Evolutionary conservation across 2,329 filamentous ascomycete genomes (phyloP).

Genomic region (Talaromyces amestolkiae): DNA sequence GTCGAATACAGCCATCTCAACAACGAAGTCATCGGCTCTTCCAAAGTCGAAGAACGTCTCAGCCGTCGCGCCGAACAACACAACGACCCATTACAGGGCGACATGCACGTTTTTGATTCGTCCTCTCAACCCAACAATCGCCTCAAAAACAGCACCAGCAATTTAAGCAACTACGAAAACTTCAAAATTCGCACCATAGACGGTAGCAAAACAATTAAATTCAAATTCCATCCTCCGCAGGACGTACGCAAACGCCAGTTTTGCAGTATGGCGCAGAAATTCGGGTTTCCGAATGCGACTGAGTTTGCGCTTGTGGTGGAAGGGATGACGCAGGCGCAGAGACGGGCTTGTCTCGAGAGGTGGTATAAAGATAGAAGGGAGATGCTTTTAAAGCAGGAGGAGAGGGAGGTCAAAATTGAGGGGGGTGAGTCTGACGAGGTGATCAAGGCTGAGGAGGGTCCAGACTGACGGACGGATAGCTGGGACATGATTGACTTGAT

Average conservation of each 20-base stretch:
- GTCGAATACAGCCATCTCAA: slow-evolving; percentile 97
- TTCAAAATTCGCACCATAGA: slow-evolving; percentile 22
- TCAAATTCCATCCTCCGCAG: slow-evolving; percentile 69
- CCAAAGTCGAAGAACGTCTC: slow-evolving; percentile 83
- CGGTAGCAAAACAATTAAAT: slow-evolving; percentile 49
- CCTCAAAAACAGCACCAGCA: not conserved
- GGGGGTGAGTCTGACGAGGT: not conserved
- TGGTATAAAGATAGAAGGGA: slow-evolving; percentile 73
- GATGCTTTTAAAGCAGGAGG: slow-evolving; percentile 30
- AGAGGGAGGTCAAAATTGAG: not conserved
- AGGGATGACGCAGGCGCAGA: slow-evolving; percentile 79
- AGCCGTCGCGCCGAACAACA: slow-evolving; percentile 67
- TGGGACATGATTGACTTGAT: not conserved
- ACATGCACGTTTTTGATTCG: slow-evolving; percentile 36
- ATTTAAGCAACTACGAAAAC: slow-evolving; percentile 2
- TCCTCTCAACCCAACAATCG: slow-evolving; percentile 23
- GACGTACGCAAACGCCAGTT: slow-evolving; percentile 79
- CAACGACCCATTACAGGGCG: slow-evolving; percentile 30
- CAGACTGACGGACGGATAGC: not conserved
- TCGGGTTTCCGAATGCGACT: slow-evolving; percentile 71
- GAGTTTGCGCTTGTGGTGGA: slow-evolving; percentile 91
- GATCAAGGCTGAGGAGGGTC: not conserved
- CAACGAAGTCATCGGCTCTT: slow-evolving; percentile 87
- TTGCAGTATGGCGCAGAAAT: slow-evolving; percentile 79
- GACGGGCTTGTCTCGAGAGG: slow-evolving; percentile 71